Evolutionary conservation across 306 rosid species (phyloP), one percentile per base, ranked within the genome.

Genomic region (Cyamopsis tetragonoloba): DNA sequence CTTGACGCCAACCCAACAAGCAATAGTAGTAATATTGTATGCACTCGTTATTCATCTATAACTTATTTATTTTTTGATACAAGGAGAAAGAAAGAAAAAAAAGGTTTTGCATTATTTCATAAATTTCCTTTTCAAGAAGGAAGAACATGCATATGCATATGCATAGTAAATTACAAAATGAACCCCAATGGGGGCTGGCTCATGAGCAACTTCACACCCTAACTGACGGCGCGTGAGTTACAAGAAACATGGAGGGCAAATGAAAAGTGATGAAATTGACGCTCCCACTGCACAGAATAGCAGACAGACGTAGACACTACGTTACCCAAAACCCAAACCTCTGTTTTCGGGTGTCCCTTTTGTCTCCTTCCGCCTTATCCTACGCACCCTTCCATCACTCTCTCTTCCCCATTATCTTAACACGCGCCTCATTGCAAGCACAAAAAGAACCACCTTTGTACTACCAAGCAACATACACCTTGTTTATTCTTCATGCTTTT

Each of bases 271-370:
- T 7, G 51, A 49, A 67, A 73, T 28, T 22, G 43, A 72, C 32
- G 84, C 71, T 80, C 73, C 65, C 5, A 17, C 10, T 32, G 70
- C 44, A 54, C 43, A 43, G 20, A 42, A 41, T 27, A 80, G 80
- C 78, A 56, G 76, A 69, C 66, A 74, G 73, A 80, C 85, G 88
- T 86, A 68, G 83, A 80, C 85, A 32, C 76, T 26, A 80, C 89
- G 89, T 60, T 72, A 69, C 60, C 31, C 24, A 38, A 71, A 69
- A 50, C 23, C 14, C 27, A 1, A 42, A 11, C 59, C 84, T 22
- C 47, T 66, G 30, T 37, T 37, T 20, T 60, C 77, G 42, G 22
- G 37, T 27, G 38, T 38, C 26, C 64, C n/a, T 41, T 75, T 65
- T 68, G 85, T 77, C 82, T 57, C 54, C 13, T 54, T 61, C 27